Evolutionary conservation across 2,329 filamentous ascomycete species (phyloP), one percentile per base, ranked within the genome.

Genomic region (Fusarium napiforme): DNA sequence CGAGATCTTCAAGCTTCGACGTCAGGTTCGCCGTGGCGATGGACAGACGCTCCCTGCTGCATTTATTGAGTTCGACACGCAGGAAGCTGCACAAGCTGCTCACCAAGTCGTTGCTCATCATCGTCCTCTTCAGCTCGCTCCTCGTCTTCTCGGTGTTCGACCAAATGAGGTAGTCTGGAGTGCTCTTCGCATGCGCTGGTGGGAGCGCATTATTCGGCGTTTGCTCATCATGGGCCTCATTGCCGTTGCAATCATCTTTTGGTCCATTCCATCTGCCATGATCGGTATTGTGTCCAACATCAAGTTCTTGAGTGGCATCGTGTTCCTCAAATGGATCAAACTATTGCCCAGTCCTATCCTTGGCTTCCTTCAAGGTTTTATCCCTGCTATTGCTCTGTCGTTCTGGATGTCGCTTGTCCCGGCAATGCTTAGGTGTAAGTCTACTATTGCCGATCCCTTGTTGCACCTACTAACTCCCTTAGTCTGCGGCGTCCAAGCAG

Each of bases 251-350:
- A 93, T 98, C 79, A 87, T 98, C 73, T 98, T 98, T 85, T 99
- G 96, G 90, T 89, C 90, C 9, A 84, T 92, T 56, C 90, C 90
- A 0, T 89, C 97, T 14, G 94, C 92, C 7, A 86, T 95, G 46
- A 95, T 98, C 49, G 95, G 94, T 81, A 84, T 91, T 37, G 92
- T 98, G 77, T 97, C 95, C 65, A 97, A 98, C 82, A 89, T 99
- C 75, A 87, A 90, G 66, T 91, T 88, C 68, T 84, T 98, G 5
- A 83, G 90, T 69, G 85, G 83, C 40, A 86, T 87, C 18, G 95
- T 90, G 81, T 90, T 98, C 77, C 85, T 95, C 34, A 86, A 85
- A 9, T 97, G 91, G 85, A 89, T 98, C 76, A 84, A 91, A 59
- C 82, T 90, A 34, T 87, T 97, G 9, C 96, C 96, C 0, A 67